phyloP scores from a whole-genome alignment of 495 filamentous ascomycete species.

The Lepidopterella palustris region DNA sequence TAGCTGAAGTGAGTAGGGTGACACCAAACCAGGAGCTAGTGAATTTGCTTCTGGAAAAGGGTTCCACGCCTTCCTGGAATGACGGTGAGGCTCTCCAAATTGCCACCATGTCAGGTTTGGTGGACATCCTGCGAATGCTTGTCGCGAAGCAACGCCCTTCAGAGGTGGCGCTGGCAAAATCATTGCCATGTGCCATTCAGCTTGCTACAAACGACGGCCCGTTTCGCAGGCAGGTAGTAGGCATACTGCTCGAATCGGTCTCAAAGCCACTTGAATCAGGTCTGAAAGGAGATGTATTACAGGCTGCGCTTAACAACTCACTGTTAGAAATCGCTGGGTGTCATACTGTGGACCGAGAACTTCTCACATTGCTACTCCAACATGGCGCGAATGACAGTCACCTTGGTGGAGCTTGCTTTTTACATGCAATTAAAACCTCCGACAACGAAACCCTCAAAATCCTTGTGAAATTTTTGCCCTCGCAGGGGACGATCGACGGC shows the following conservation, averaged over 20 bases:
- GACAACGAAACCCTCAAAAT: neutral
- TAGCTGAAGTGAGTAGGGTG: neutral
- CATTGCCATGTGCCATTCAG: neutral
- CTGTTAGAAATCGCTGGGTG: neutral
- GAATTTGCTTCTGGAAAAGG: neutral
- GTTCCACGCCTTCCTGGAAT: neutral
- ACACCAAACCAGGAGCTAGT: neutral
- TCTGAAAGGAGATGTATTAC: neutral
- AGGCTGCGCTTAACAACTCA: neutral
- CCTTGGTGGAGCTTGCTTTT: neutral
- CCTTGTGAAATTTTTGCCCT: neutral
- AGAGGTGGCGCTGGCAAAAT: neutral
- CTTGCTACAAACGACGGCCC: neutral
- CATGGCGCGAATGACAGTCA: neutral
- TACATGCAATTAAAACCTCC: neutral
- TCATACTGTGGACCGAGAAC: neutral
- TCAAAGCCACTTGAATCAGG: neutral
- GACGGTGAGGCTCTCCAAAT: neutral
- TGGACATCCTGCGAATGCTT: neutral
- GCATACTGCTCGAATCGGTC: neutral
- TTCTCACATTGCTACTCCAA: neutral
- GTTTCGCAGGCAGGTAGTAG: neutral
- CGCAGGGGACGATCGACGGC: neutral
- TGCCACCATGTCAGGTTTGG: neutral
- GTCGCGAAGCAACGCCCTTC: neutral